Conservation (phyloP, 306 rosid genomes). For the Quercus variabilis region DNA sequence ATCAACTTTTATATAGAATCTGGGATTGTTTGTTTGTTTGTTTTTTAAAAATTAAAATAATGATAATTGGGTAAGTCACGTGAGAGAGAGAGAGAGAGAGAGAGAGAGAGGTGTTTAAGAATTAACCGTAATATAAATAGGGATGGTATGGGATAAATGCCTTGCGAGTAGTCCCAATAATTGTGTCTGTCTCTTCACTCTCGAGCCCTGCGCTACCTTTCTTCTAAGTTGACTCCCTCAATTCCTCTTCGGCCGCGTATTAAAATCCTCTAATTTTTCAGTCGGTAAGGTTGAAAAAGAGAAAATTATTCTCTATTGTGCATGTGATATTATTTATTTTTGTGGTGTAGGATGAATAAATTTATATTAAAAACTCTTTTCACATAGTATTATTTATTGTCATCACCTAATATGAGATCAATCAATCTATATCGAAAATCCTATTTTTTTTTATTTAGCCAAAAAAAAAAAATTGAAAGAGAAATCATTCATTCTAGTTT, state of each 20-base stretch:
- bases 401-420: rapidly evolving
- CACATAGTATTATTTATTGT: rapidly evolving
- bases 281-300: neutral
- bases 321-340: too few relatives aligned
- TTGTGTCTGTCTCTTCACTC: constrained; percentile 35
- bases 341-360: rapidly evolving
- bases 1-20: too few relatives aligned
- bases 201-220: constrained; percentile 62
- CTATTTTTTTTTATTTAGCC: too few relatives aligned
- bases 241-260: neutral
- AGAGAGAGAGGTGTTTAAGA: neutral
- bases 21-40: neutral
- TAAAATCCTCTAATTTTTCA: neutral
- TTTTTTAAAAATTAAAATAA: neutral
- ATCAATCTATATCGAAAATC: rapidly evolving
- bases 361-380: too few relatives aligned
- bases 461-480: too few relatives aligned
- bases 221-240: constrained; percentile 17
- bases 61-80: neutral
- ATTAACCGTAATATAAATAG: neutral
- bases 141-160: neutral
- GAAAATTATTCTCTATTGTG: rapidly evolving
- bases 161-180: constrained; percentile 30
- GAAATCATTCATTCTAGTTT: too few relatives aligned
- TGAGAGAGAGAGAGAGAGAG: neutral